phyloP scores from a whole-genome alignment of 1,284 basidiomycete genomes.

The Cystobasidium slooffiae region DNA sequence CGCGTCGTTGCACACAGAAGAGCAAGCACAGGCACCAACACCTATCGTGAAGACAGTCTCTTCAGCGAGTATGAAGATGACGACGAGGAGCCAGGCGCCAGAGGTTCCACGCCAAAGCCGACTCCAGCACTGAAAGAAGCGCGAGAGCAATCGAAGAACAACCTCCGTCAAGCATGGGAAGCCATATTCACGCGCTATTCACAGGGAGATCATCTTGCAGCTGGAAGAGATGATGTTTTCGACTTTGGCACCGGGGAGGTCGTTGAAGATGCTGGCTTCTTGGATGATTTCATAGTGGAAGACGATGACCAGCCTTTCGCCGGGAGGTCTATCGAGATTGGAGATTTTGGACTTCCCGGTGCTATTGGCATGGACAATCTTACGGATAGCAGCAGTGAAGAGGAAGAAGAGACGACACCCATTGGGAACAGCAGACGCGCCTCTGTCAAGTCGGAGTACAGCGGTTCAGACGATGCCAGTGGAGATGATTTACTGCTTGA shows the following conservation, averaged over 20 bases:
- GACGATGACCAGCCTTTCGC: constrained; percentile 16
- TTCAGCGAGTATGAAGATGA: constrained; percentile 8
- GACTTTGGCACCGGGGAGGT: constrained; percentile 33
- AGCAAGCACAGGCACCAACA: constrained; percentile 1
- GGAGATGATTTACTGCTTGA: constrained; percentile 10
- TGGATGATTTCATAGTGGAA: constrained; percentile 22
- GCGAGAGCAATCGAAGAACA: constrained; percentile 27
- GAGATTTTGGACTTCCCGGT: constrained; percentile 38
- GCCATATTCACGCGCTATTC: constrained; percentile 36
- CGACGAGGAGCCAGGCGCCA: not conserved
- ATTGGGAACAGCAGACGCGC: not conserved
- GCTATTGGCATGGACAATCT: constrained; percentile 39
- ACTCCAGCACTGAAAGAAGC: constrained; percentile 25
- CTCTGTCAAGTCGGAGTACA: constrained; percentile 14
- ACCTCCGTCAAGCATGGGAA: constrained; percentile 37
- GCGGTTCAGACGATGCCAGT: constrained; percentile 1
- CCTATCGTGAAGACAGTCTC: constrained; percentile 10
- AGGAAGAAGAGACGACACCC: constrained; percentile 15
- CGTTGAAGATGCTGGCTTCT: constrained; percentile 37
- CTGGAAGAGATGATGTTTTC: constrained; percentile 36
- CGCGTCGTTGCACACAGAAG: constrained; percentile 1
- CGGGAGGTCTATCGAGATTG: constrained; percentile 35
- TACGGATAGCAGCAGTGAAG: constrained; percentile 28
- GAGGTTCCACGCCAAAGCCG: not conserved
- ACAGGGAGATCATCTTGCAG: constrained; percentile 21